phyloP scores from a whole-genome alignment of 306 rosid species.

The Castanea mollissima region DNA sequence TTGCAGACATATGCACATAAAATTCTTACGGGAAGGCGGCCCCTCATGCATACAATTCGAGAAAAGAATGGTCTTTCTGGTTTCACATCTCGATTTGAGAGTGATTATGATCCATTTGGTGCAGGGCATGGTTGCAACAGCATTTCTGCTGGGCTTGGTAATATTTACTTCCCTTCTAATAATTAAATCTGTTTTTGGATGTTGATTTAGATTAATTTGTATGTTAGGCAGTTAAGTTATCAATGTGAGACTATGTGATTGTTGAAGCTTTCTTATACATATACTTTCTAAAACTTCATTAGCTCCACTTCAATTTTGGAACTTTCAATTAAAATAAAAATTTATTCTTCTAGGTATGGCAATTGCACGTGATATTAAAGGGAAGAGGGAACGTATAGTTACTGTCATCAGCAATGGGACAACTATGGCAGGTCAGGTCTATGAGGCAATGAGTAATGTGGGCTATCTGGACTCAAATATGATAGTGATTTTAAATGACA shows the following conservation, averaged over 20 bases:
- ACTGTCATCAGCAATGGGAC: constrained; percentile 81
- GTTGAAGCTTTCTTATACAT: background rate
- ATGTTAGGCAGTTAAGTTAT: background rate
- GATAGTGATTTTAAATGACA: constrained; percentile 89
- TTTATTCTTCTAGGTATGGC: constrained; percentile 76
- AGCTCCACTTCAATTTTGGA: background rate
- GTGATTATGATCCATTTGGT: constrained; percentile 90
- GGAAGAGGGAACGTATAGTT: constrained; percentile 74
- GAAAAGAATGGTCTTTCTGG: constrained; percentile 77
- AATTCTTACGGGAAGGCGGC: constrained; percentile 86
- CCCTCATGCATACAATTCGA: constrained; percentile 57
- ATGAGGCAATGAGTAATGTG: constrained; percentile 90
- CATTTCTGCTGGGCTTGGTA: constrained; percentile 97
- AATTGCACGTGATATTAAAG: constrained; percentile 83
- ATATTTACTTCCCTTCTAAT: constrained; percentile 14
- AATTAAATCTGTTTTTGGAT: background rate
- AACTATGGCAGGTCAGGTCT: constrained; percentile 86
- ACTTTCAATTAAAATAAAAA: background rate
- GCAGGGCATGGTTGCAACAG: constrained; percentile 98
- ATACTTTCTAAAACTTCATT: background rate
- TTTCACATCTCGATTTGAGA: constrained; percentile 62
- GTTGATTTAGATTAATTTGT: background rate
- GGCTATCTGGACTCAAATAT: constrained; percentile 87
- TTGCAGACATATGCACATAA: constrained; percentile 85
- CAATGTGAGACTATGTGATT: background rate